Percentiles rank a stretch among this genome's conserved stretches.
Conservation (phyloP, 2,329 filamentous ascomycete species). For the Beauveria bassiana region DNA sequence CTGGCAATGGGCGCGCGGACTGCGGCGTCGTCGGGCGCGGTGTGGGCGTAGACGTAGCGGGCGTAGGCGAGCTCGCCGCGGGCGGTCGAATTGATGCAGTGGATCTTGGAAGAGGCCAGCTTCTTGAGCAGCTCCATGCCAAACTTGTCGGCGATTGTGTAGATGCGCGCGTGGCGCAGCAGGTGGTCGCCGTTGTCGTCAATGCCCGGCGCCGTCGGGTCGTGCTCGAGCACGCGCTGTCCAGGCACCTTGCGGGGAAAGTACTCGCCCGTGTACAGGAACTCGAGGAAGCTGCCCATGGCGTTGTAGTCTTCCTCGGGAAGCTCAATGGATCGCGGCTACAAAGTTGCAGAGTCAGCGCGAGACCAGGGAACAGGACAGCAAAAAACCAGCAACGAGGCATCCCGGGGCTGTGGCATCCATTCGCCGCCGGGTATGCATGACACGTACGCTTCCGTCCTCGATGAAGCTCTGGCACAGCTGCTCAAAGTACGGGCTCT, state of each 20-base stretch:
- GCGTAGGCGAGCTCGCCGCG: slow-evolving; percentile 89
- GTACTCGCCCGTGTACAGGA: slow-evolving; percentile 42
- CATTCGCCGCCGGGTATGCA: neutral
- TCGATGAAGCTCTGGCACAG: slow-evolving; percentile 54
- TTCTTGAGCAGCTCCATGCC: slow-evolving; percentile 60
- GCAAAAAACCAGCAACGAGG: neutral
- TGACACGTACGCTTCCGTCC: slow-evolving; percentile 49
- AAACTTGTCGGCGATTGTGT: slow-evolving; percentile 79
- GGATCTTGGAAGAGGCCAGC: slow-evolving; percentile 82
- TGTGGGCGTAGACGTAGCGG: slow-evolving; percentile 80
- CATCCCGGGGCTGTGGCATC: neutral
- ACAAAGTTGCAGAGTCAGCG: neutral
- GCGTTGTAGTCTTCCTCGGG: slow-evolving; percentile 27
- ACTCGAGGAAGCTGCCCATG: slow-evolving; percentile 34
- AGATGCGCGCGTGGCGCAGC: slow-evolving; percentile 81
- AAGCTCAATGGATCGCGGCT: slow-evolving; percentile 62
- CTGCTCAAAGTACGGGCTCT: slow-evolving; percentile 67
- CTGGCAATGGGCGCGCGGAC: slow-evolving; percentile 80
- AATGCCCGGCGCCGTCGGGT: slow-evolving; percentile 55
- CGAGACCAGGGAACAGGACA: no score
- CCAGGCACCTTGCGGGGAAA: slow-evolving; percentile 62
- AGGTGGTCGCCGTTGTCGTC: slow-evolving; percentile 78
- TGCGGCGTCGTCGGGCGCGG: slow-evolving; percentile 56
- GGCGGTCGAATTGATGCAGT: slow-evolving; percentile 80
- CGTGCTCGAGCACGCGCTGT: slow-evolving; percentile 60